phyloP scores from a whole-genome alignment of 352 stramenopile genomes.

The Phytopythium helicoides region DNA sequence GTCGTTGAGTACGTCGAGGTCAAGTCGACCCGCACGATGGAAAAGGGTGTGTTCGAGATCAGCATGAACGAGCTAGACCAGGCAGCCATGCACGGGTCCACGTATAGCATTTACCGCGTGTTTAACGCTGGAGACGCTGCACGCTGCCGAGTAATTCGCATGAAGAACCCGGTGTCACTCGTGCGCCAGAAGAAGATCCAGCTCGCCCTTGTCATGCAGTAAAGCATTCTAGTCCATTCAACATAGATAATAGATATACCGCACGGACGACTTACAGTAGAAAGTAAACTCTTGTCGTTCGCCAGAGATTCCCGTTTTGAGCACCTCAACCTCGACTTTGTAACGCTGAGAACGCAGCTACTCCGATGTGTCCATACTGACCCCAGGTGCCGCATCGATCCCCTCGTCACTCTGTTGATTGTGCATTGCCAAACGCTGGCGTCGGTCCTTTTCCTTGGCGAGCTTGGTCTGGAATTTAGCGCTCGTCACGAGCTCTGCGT shows the following conservation, averaged over 20 bases:
- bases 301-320: too few relatives aligned
- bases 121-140: slow-evolving; percentile 77
- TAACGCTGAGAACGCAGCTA: slow-evolving; percentile 11
- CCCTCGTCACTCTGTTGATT: slow-evolving; percentile 50
- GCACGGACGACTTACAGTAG: too few relatives aligned
- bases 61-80: slow-evolving; percentile 88
- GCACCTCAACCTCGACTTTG: too few relatives aligned
- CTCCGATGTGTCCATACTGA: slow-evolving; percentile 52
- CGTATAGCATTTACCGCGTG: slow-evolving; percentile 83
- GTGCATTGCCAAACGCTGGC: slow-evolving; percentile 38
- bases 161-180: slow-evolving; percentile 82
- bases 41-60: slow-evolving; percentile 88
- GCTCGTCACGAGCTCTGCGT: slow-evolving; percentile 80
- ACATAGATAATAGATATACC: too few relatives aligned
- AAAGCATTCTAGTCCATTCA: not conserved
- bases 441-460: slow-evolving; percentile 79
- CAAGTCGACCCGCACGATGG: slow-evolving; percentile 84
- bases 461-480: slow-evolving; percentile 71
- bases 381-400: slow-evolving; percentile 26
- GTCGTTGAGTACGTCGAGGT: slow-evolving; percentile 85
- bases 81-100: slow-evolving; percentile 69
- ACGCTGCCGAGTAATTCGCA: slow-evolving; percentile 73
- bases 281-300: too few relatives aligned
- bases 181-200: slow-evolving; percentile 82
- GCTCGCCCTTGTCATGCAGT: slow-evolving; percentile 81